Evolutionary conservation across 2,329 filamentous ascomycete species (phyloP).

Genomic region (Aspergillus uvarum): DNA sequence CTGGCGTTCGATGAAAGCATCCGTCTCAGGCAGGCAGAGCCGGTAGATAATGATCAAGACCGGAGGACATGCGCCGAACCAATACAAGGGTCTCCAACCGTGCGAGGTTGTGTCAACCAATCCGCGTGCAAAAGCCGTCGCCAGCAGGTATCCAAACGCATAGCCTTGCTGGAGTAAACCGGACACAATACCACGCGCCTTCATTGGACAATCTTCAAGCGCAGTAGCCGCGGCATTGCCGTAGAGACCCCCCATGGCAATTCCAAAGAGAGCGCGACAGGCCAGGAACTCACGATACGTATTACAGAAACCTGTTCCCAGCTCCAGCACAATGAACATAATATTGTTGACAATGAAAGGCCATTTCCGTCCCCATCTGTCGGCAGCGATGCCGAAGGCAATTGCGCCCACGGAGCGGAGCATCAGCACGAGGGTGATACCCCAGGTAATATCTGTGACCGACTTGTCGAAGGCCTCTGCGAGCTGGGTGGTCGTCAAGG

Average conservation of each 20-base stretch:
- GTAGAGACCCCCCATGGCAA: constrained; percentile 65
- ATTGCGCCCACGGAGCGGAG: constrained; percentile 60
- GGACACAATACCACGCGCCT: constrained; percentile 59
- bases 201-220: constrained; percentile 60
- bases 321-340: constrained; percentile 60
- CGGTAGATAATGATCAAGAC: constrained; percentile 78
- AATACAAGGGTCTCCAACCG: constrained; percentile 81
- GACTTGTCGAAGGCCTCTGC: constrained; percentile 55
- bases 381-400: constrained; percentile 54
- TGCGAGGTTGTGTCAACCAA: constrained; percentile 69
- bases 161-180: constrained; percentile 65
- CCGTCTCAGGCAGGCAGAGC: constrained; percentile 74
- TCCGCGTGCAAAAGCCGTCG: constrained; percentile 53
- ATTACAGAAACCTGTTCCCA: constrained; percentile 60
- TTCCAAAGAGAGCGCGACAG: constrained; percentile 60
- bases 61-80: constrained; percentile 82
- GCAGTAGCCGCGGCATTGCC: constrained; percentile 63
- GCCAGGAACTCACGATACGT: constrained; percentile 60
- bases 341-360: constrained; percentile 62
- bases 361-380: constrained; percentile 59
- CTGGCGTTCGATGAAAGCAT: constrained; percentile 67
- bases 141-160: constrained; percentile 64
- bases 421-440: constrained; percentile 59
- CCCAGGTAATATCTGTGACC: constrained; percentile 62
- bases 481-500: constrained; percentile 54